Percentiles rank a stretch among this genome's conserved stretches.
Conservation (phyloP, 768 basidiomycete genomes). For the Pluteus cervinus region DNA sequence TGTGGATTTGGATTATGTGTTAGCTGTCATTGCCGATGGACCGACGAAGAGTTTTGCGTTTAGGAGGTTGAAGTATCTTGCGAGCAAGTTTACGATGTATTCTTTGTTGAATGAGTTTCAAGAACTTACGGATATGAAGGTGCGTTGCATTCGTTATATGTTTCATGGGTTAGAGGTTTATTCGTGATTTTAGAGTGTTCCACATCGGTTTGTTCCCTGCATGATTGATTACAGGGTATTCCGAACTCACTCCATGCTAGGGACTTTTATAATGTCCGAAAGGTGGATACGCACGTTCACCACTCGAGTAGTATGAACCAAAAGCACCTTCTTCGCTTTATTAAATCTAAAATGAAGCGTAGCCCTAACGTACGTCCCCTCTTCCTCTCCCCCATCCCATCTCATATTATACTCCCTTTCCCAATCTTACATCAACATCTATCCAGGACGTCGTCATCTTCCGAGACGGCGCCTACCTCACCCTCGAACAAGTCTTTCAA, state of each 20-base stretch:
- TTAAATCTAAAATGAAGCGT: slow-evolving; percentile 97
- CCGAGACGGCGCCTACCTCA: slow-evolving; percentile 86
- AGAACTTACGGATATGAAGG: slow-evolving; percentile 96
- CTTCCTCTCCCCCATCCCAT: too few relatives aligned
- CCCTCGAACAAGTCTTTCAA: slow-evolving; percentile 91
- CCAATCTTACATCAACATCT: slow-evolving; percentile 1
- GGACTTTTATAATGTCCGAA: slow-evolving; percentile 97
- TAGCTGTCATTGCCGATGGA: slow-evolving; percentile 88
- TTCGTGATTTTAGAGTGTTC: slow-evolving; percentile 52
- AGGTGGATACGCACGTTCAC: slow-evolving; percentile 98
- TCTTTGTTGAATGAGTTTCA: slow-evolving; percentile 87
- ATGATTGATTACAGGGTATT: not conserved
- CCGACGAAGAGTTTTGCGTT: slow-evolving; percentile 96
- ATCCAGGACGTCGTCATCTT: slow-evolving; percentile 89
- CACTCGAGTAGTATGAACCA: slow-evolving; percentile 99
- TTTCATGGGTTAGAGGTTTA: not conserved
- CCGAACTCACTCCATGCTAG: slow-evolving; percentile 31
- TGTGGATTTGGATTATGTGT: slow-evolving; percentile 87
- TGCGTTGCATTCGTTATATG: slow-evolving; percentile 24
- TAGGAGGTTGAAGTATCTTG: slow-evolving; percentile 83
- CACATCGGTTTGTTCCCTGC: slow-evolving; percentile 61
- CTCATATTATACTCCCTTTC: not conserved
- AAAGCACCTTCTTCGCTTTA: slow-evolving; percentile 96
- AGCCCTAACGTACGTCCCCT: slow-evolving; percentile 68
- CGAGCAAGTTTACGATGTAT: slow-evolving; percentile 94